phyloP scores from a whole-genome alignment of 176 grass and related monocot genomes.

The Musa troglodytarum region DNA sequence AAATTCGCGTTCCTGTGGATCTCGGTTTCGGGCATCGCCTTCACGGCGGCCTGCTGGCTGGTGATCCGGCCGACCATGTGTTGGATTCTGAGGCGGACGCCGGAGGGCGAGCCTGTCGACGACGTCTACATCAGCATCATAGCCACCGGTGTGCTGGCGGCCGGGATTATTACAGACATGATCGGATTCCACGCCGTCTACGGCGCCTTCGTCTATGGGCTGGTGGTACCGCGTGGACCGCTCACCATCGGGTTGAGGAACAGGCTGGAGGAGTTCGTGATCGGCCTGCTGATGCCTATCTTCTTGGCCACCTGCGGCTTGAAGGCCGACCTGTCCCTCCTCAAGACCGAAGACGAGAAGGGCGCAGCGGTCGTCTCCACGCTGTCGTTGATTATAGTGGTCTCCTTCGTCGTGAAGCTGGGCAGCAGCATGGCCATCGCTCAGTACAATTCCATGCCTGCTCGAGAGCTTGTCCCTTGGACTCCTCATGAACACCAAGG shows the following conservation, averaged over 20 bases:
- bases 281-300: constrained; percentile 12
- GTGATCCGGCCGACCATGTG: constrained; percentile 24
- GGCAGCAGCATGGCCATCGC: constrained; percentile 17
- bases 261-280: constrained; percentile 24
- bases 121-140: constrained; percentile 8
- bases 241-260: constrained; percentile 8
- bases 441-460: constrained; percentile 9
- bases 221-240: constrained; percentile 21
- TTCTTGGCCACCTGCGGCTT: constrained; percentile 26
- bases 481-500: constrained; percentile 29
- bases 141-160: constrained; percentile 1
- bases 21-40: background rate
- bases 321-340: constrained; percentile 7
- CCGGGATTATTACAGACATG: constrained; percentile 1
- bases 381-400: background rate
- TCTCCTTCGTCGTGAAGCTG: constrained; percentile 16
- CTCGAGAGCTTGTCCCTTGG: constrained; percentile 22
- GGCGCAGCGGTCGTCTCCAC: background rate
- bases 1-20: background rate
- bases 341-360: background rate
- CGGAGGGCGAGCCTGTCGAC: constrained; percentile 21
- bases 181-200: constrained; percentile 28
- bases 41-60: background rate
- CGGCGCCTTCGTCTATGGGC: constrained; percentile 27
- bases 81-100: constrained; percentile 5